A percentile compares a stretch with the other conserved stretches of the same genome.
Conservation (phyloP, 192 early-diverging fungal species). For the Chytriomyces confervae region DNA sequence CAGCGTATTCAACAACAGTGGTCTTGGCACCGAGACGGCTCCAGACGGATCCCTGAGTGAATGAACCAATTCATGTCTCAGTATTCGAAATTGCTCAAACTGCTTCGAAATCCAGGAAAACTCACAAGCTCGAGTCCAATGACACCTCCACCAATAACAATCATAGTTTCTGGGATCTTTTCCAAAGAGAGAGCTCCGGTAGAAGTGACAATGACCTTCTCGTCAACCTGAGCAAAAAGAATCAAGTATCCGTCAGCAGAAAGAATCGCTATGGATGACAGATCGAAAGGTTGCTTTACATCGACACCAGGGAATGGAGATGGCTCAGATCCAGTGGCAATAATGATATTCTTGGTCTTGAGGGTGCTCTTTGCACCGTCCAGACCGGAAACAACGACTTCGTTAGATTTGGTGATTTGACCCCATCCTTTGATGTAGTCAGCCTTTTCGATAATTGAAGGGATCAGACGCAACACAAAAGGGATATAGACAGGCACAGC, state of each 20-base stretch:
- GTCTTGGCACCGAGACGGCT: slow-evolving; percentile 91
- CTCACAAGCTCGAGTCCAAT: slow-evolving; percentile 92
- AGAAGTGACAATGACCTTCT: slow-evolving; percentile 96
- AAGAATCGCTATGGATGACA: background rate
- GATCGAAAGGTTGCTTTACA: slow-evolving; percentile 31
- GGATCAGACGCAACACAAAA: background rate
- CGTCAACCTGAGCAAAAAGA: slow-evolving; percentile 67
- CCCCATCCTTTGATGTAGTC: slow-evolving; percentile 95
- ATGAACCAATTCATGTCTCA: background rate
- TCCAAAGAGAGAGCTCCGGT: slow-evolving; percentile 94
- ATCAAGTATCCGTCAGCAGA: background rate
- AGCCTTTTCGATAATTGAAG: slow-evolving; percentile 40
- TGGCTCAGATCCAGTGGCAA: slow-evolving; percentile 96
- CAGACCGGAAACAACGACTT: slow-evolving; percentile 79
- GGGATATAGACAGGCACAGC: background rate
- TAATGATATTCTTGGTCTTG: slow-evolving; percentile 95
- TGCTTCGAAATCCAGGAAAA: background rate
- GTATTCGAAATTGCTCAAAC: background rate
- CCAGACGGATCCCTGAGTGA: slow-evolving; percentile 88
- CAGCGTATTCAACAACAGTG: slow-evolving; percentile 94
- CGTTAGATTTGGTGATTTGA: slow-evolving; percentile 75
- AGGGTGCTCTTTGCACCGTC: slow-evolving; percentile 77
- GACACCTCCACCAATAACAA: slow-evolving; percentile 98
- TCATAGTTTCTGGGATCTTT: slow-evolving; percentile 96
- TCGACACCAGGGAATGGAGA: slow-evolving; percentile 92